Evolutionary conservation across 2,329 filamentous ascomycete species (phyloP), one percentile per base, ranked within the genome.

Genomic region (Hypocreales sp.): DNA sequence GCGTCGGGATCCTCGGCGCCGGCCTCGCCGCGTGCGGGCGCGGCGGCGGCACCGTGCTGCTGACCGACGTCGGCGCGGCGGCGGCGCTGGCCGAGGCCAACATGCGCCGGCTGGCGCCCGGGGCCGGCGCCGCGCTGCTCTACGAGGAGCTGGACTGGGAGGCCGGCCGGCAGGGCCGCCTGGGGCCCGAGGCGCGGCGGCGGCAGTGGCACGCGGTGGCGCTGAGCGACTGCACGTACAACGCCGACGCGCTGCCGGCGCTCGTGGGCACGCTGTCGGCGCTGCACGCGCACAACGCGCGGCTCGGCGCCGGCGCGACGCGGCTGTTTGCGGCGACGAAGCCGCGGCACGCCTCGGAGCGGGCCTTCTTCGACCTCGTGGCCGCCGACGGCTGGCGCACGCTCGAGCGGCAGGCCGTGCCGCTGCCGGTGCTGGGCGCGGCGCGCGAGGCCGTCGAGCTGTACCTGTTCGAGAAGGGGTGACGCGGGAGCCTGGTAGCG

Each of bases 161-260:
- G 14, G 53, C 65, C 18, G 67, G 61, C 1, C 45, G 52, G 16
- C 33, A 45, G 2, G 64, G 62, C 1, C 30, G 26, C 0, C 64
- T 71, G 33, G 61, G 61, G 0, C 37, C 48, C 0, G 41, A 53
- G 15, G 53, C 52, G 2, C 34, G 38, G n/a, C 46, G 51, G 1
- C 47, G 44, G 3, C 33, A 43, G 3, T 72, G 66, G 66, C 60
- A 71, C 32, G 45, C 71, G 5, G 40, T 70, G 25, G 51, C 69
- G 28, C 48, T 72, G 14, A 70, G 66, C 41, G 68, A 73, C 43
- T 71, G 68, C 54, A 72, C 67, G 0, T 72, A 72, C 51, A 72
- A 72, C 34, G 60, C 58, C 28, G 67, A 72, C 40, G 61, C 58
- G 35, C 47, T 72, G 15, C 58, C 63, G 2, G 55, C 62, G 3